Conservation (phyloP, 352 stramenopile species). For the Pythium apleroticum region DNA sequence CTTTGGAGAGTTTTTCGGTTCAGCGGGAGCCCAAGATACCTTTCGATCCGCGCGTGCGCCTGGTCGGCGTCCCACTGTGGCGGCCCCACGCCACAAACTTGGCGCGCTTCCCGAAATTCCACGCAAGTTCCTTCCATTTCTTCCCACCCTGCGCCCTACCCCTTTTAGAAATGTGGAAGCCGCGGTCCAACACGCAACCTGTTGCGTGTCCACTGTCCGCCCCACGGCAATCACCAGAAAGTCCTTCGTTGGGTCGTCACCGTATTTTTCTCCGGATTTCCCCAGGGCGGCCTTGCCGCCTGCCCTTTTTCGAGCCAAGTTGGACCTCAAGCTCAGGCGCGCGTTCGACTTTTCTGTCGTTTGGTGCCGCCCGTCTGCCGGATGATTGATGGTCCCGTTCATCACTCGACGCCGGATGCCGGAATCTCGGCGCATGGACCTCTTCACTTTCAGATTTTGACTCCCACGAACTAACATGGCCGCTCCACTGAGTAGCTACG, state of each 20-base stretch:
- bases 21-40: conserved; percentile 4
- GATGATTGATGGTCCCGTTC: conserved; percentile 8
- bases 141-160: neutral
- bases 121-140: conserved; percentile 7
- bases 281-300: neutral
- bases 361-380: neutral
- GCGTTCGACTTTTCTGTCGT: conserved; percentile 4
- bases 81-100: neutral
- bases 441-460: conserved; percentile 19
- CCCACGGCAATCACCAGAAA: conserved; percentile 1
- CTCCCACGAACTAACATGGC: neutral
- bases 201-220: neutral
- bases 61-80: neutral
- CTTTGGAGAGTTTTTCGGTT: neutral
- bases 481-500: conserved; percentile 33
- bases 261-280: conserved; percentile 3
- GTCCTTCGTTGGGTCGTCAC: conserved; percentile 22
- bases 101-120: conserved; percentile 1
- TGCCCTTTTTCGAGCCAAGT: neutral
- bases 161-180: neutral
- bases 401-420: conserved; percentile 3
- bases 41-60: neutral
- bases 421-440: conserved; percentile 7
- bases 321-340: neutral
- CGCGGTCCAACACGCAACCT: neutral